phyloP scores from a whole-genome alignment of 768 basidiomycete genomes.

The Naematelia encephala region DNA sequence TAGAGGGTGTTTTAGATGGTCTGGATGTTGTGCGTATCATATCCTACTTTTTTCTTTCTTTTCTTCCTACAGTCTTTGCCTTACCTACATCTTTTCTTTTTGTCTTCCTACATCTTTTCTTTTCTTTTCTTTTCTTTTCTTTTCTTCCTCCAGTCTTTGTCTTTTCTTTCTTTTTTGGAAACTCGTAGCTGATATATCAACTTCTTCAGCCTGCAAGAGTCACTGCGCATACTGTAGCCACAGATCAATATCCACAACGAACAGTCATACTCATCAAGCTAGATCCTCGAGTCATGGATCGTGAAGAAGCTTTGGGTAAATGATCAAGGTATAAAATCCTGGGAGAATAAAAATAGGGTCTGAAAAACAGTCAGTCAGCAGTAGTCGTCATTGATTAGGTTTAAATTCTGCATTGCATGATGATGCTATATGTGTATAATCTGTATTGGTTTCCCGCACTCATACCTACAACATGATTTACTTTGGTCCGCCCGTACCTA shows the following conservation, averaged over 20 bases:
- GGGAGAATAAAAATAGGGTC: background rate
- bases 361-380: no score
- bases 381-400: background rate
- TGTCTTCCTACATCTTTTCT: constrained; percentile 4
- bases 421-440: no score
- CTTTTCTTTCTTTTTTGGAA: background rate
- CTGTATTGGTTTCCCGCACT: no score
- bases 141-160: background rate
- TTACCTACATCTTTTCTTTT: background rate
- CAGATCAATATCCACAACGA: constrained; percentile 69
- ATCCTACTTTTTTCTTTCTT: background rate
- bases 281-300: constrained; percentile 84
- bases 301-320: constrained; percentile 81
- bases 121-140: background rate
- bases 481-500: background rate
- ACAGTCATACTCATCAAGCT: constrained; percentile 98
- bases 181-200: no score
- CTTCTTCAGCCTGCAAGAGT: constrained; percentile 99
- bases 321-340: constrained; percentile 27
- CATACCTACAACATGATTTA: background rate
- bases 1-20: constrained; percentile 93
- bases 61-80: constrained; percentile 3
- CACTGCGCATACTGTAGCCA: constrained; percentile 90
- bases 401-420: no score
- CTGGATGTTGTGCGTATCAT: constrained; percentile 79